Evolutionary conservation across 2,329 filamentous ascomycete species (phyloP).

Genomic region (Alternaria arborescens): DNA sequence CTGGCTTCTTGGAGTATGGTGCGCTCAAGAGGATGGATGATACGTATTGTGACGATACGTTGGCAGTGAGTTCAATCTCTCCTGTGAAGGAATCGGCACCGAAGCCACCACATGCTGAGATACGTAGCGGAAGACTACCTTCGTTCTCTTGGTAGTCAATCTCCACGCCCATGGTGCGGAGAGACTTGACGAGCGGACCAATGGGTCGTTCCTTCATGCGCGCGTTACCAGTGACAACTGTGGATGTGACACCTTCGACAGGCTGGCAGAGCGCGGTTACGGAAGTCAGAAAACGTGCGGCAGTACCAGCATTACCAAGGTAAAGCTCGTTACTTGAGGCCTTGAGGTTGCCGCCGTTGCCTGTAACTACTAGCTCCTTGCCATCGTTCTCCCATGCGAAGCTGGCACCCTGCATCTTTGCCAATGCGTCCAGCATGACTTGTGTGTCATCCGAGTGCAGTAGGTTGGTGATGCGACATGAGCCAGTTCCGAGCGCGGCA

Average conservation of each 20-base stretch:
- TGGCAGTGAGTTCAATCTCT: conserved; percentile 89
- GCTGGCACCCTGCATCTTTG: conserved; percentile 81
- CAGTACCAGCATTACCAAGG: conserved; percentile 94
- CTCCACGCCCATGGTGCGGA: conserved; percentile 84
- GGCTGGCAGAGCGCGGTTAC: conserved; percentile 84
- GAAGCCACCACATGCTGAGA: conserved; percentile 67
- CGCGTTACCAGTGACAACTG: conserved; percentile 88
- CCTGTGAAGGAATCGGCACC: conserved; percentile 77
- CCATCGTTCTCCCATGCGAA: conserved; percentile 96
- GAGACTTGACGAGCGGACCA: conserved; percentile 88
- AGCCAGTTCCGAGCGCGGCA: conserved; percentile 85
- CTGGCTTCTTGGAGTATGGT: conserved; percentile 92
- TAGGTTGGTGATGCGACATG: conserved; percentile 88
- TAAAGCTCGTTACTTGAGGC: conserved; percentile 83
- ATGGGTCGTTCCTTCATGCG: conserved; percentile 97
- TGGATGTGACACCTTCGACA: conserved; percentile 68
- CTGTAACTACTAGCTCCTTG: conserved; percentile 86
- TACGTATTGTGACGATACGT: conserved; percentile 98
- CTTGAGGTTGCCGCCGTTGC: conserved; percentile 84
- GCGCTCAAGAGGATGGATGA: conserved; percentile 97
- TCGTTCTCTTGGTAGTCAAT: conserved; percentile 87
- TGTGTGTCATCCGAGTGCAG: conserved; percentile 97
- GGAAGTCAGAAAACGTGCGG: conserved; percentile 92
- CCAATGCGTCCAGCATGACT: conserved; percentile 94
- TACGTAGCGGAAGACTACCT: conserved; percentile 82